Evolutionary conservation across 2,329 filamentous ascomycete species (phyloP).

Genomic region (Graphilbum ipis-grandicollis): DNA sequence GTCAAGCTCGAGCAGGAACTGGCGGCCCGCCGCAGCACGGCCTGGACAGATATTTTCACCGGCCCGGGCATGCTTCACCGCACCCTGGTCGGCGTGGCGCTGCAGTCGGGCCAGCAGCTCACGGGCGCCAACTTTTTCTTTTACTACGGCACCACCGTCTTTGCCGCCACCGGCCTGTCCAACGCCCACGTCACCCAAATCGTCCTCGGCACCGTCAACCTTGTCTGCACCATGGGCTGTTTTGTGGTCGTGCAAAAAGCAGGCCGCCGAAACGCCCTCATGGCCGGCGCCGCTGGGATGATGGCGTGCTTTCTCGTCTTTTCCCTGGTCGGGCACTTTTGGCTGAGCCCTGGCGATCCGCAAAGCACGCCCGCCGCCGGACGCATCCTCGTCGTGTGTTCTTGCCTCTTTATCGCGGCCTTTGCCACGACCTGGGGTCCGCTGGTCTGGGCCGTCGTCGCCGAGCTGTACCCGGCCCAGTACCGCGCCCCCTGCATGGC

Average conservation of each 20-base stretch:
- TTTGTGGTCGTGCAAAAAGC: constrained; percentile 52
- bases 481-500: constrained; percentile 10
- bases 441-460: constrained; percentile 10
- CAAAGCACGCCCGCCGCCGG: constrained; percentile 26
- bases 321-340: constrained; percentile 32
- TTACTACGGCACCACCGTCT: constrained; percentile 48
- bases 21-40: constrained; percentile 24
- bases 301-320: constrained; percentile 48
- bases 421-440: constrained; percentile 31
- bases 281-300: constrained; percentile 51
- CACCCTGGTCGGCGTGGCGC: constrained; percentile 40
- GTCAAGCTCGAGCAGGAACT: constrained; percentile 18
- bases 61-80: constrained; percentile 44
- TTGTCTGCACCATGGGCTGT: constrained; percentile 45
- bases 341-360: constrained; percentile 19
- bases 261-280: constrained; percentile 50
- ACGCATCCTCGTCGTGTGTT: constrained; percentile 53
- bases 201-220: constrained; percentile 24
- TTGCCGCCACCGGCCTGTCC: constrained; percentile 47
- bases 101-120: constrained; percentile 53
- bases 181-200: constrained; percentile 51
- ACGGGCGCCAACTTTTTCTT: constrained; percentile 42
- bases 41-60: constrained; percentile 14
- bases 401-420: constrained; percentile 57
- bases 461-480: constrained; percentile 9